phyloP scores from a whole-genome alignment of 805 yeast species.

The Spathaspora boniae region DNA sequence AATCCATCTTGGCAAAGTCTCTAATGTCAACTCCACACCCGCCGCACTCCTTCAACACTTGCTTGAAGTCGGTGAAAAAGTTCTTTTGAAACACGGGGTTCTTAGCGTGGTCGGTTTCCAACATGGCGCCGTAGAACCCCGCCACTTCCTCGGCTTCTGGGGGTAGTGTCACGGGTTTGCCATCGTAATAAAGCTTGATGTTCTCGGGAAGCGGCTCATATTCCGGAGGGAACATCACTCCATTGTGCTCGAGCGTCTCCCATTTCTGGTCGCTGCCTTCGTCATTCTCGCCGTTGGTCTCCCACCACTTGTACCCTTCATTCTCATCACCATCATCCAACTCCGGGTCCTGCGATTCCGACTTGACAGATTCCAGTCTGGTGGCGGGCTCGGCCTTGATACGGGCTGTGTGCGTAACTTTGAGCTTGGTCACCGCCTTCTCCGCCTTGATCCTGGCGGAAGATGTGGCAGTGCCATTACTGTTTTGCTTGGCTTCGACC shows the following conservation, averaged over 20 bases:
- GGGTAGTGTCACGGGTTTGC: constrained; percentile 71
- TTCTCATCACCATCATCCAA: constrained; percentile 32
- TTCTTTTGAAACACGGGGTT: constrained; percentile 85
- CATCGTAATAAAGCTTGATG: constrained; percentile 74
- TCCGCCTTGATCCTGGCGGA: constrained; percentile 1
- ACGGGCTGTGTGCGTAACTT: constrained; percentile 1
- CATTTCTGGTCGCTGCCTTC: constrained; percentile 82
- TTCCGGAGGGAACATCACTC: constrained; percentile 90
- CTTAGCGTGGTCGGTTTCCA: constrained; percentile 83
- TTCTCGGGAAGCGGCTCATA: constrained; percentile 81
- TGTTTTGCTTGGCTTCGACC: constrained; percentile 4
- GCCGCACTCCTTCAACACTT: constrained; percentile 66
- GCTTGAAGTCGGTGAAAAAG: constrained; percentile 74
- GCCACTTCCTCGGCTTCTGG: constrained; percentile 92
- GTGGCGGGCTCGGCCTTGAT: constrained; percentile 1
- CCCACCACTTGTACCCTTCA: constrained; percentile 71
- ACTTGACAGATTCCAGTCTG: constrained; percentile 6
- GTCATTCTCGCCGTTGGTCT: constrained; percentile 74
- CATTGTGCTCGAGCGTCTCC: constrained; percentile 82
- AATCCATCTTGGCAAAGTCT: constrained; percentile 71
- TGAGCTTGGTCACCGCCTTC: constrained; percentile 8
- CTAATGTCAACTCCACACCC: constrained; percentile 70
- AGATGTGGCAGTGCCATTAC: background rate
- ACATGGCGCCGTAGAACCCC: constrained; percentile 86
- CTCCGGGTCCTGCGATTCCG: constrained; percentile 8